phyloP scores from a whole-genome alignment of 1,139 yeast species.

The Trichomonascaceae sp. region DNA sequence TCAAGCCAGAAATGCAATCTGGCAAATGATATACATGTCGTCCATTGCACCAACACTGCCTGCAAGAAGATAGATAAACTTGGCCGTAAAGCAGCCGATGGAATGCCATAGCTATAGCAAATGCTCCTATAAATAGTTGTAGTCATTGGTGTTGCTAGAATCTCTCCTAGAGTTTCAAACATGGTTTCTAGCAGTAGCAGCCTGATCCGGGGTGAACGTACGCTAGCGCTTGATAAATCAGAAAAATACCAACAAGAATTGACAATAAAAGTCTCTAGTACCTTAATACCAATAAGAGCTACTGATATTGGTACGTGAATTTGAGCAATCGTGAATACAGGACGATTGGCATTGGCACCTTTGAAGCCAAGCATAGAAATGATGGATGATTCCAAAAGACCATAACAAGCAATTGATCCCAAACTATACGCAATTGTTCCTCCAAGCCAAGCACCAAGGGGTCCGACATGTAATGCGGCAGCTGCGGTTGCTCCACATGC shows the following conservation, averaged over 20 bases:
- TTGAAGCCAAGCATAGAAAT: background rate
- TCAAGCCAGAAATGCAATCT: background rate
- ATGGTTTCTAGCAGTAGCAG: background rate
- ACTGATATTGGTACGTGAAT: background rate
- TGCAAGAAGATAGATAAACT: background rate
- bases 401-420: background rate
- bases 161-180: background rate
- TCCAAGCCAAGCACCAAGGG: background rate
- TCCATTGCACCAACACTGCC: slow-evolving; percentile 4
- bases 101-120: slow-evolving; percentile 1
- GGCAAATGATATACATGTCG: background rate
- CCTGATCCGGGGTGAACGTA: background rate
- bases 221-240: background rate
- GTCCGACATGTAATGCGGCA: background rate
- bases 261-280: background rate
- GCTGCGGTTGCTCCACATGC: background rate
- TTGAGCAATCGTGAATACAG: background rate
- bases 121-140: background rate
- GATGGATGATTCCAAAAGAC: background rate
- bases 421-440: background rate
- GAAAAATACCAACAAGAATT: background rate
- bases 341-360: background rate
- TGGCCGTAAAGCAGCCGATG: background rate
- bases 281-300: background rate
- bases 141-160: background rate